Conservation (phyloP, 495 filamentous ascomycete species). For the Annulohypoxylon nitens region DNA sequence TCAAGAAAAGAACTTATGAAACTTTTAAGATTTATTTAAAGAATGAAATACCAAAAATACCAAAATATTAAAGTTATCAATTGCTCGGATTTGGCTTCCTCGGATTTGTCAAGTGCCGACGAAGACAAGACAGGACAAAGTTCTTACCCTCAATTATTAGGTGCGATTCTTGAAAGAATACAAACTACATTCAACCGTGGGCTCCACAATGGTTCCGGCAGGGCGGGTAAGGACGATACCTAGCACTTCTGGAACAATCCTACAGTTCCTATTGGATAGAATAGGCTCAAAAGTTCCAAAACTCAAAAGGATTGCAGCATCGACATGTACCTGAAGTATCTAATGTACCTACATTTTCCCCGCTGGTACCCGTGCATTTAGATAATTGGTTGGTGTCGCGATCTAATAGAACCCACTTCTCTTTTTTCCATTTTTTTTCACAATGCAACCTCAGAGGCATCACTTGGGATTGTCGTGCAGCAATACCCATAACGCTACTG, state of each 20-base stretch:
- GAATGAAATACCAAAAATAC: not conserved
- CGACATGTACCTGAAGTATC: not conserved
- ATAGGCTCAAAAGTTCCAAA: slow-evolving; percentile 14
- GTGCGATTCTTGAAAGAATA: not conserved
- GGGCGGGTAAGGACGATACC: slow-evolving; percentile 2
- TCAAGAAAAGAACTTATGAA: not conserved
- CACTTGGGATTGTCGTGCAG: slow-evolving; percentile 14
- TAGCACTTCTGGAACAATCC: not conserved
- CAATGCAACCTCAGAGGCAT: slow-evolving; percentile 13
- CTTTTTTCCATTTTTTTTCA: slow-evolving; percentile 15
- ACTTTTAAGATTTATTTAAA: not conserved
- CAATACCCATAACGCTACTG: not conserved
- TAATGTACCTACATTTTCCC: not conserved
- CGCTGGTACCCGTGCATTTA: not conserved
- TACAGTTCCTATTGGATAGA: slow-evolving; percentile 1
- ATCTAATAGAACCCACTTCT: not conserved
- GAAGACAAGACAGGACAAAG: not conserved
- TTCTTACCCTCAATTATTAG: not conserved
- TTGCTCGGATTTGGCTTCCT: not conserved
- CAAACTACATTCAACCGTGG: not conserved
- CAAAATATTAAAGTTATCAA: not conserved
- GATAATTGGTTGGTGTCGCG: not conserved
- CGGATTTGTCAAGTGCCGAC: slow-evolving; percentile 10
- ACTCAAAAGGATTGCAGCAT: not conserved
- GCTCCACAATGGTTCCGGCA: slow-evolving; percentile 1